Conservation (phyloP, 306 rosid genomes). For the Citrullus mucosospermus region DNA sequence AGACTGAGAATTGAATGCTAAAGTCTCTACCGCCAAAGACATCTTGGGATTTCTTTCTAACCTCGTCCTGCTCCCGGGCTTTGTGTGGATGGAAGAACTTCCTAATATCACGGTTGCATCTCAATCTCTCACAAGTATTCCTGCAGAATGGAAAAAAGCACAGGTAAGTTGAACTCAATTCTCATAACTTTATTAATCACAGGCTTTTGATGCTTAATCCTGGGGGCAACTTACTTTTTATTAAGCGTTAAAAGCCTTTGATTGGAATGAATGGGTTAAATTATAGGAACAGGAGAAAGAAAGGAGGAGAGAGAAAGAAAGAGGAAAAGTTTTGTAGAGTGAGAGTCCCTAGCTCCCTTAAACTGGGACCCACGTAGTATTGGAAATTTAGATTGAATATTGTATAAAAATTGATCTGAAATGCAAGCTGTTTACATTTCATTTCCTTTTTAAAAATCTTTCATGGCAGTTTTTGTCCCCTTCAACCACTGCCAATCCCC, state of each 20-base stretch:
- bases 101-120: background rate
- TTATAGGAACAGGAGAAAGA: background rate
- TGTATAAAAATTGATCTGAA: conserved; percentile 8
- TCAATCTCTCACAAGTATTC: background rate
- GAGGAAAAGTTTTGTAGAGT: background rate
- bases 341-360: background rate
- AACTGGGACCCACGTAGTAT: conserved; percentile 1
- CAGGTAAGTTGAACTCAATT: background rate
- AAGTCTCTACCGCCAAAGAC: background rate
- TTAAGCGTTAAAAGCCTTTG: conserved; percentile 1
- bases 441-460: background rate
- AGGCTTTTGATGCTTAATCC: background rate
- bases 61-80: background rate
- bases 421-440: conserved; percentile 1
- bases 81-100: background rate
- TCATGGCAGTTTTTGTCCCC: background rate
- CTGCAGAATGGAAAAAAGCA: background rate
- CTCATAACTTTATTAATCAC: background rate
- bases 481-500: background rate
- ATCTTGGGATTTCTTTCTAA: background rate
- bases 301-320: background rate
- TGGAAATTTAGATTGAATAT: background rate
- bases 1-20: conserved; percentile 63
- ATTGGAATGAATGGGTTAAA: background rate
- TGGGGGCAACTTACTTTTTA: background rate